Evolutionary conservation across 768 basidiomycete genomes (phyloP).

Genomic region (Artomyces pyxidatus): DNA sequence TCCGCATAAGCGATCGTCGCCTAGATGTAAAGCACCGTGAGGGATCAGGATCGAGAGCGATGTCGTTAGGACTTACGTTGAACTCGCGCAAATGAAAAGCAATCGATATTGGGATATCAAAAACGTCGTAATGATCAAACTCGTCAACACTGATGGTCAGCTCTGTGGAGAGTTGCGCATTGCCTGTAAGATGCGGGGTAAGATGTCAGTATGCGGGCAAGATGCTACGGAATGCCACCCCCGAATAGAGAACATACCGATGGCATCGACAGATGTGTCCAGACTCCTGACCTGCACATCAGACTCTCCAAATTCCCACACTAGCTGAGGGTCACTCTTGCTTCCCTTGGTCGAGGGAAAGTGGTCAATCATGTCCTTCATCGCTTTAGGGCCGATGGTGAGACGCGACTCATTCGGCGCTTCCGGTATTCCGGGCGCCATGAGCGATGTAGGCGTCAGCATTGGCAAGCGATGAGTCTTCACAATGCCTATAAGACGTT

Average conservation of each 20-base stretch:
- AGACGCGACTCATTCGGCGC: conserved; percentile 51
- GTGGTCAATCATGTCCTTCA: conserved; percentile 77
- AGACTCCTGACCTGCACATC: conserved; percentile 65
- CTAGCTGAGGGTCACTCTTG: conserved; percentile 68
- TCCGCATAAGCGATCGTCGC: conserved; percentile 78
- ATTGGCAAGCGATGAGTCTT: conserved; percentile 75
- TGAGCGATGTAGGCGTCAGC: conserved; percentile 45
- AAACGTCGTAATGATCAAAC: conserved; percentile 70
- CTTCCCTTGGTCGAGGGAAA: conserved; percentile 57
- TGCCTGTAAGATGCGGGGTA: conserved; percentile 38
- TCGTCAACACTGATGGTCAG: conserved; percentile 70
- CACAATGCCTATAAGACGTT: conserved; percentile 46
- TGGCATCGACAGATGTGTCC: conserved; percentile 56
- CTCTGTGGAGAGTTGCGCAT: conserved; percentile 64
- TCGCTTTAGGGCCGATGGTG: conserved; percentile 61
- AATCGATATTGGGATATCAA: conserved; percentile 53
- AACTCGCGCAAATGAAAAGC: conserved; percentile 82
- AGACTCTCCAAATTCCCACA: conserved; percentile 68
- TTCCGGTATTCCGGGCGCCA: conserved; percentile 62
- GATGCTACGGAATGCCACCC: neutral
- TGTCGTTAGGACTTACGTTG: conserved; percentile 39
- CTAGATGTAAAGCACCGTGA: conserved; percentile 29
- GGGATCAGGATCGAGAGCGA: neutral
- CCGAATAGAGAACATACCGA: conserved; percentile 35
- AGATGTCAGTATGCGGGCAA: neutral